Percentiles rank a stretch among this genome's conserved stretches.
phyloP scores from a whole-genome alignment of 495 filamentous ascomycete genomes.

The Hypomontagnella monticulosa region DNA sequence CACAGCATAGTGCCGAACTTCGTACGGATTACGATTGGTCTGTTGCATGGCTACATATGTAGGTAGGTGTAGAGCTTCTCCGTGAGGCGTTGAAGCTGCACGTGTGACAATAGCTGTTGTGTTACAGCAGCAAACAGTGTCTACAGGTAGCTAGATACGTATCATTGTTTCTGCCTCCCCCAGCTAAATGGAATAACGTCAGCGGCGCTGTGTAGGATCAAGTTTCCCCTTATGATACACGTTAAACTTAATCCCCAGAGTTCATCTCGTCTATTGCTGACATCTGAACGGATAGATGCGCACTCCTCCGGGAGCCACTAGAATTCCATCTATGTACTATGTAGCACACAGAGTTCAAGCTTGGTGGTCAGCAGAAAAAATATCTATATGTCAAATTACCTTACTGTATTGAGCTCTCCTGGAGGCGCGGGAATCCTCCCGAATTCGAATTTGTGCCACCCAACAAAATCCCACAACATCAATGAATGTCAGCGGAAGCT shows the following conservation, averaged over 20 bases:
- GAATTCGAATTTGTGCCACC: conserved; percentile 6
- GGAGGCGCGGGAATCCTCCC: conserved; percentile 37
- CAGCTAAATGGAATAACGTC: conserved; percentile 23
- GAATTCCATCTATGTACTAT: background rate
- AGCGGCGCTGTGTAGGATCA: conserved; percentile 22
- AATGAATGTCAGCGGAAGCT: background rate
- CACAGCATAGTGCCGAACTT: background rate
- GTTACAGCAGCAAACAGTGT: conserved; percentile 8
- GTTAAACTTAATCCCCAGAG: conserved; percentile 27
- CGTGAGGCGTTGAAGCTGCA: background rate
- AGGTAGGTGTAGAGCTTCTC: too few relatives aligned
- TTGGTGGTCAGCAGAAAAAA: conserved; percentile 22
- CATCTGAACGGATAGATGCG: conserved; percentile 32
- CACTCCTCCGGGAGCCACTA: conserved; percentile 25
- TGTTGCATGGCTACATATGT: background rate
- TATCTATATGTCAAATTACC: background rate
- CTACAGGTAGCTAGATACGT: background rate
- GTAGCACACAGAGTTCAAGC: background rate
- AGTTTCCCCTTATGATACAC: conserved; percentile 11
- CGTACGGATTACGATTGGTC: conserved; percentile 16
- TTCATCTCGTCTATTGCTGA: conserved; percentile 24
- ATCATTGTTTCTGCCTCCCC: background rate
- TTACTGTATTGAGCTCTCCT: background rate
- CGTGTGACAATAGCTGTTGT: conserved; percentile 4
- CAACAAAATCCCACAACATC: conserved; percentile 8